phyloP scores from a whole-genome alignment of 164 flowering plant species.

The Sextonia rubra region DNA sequence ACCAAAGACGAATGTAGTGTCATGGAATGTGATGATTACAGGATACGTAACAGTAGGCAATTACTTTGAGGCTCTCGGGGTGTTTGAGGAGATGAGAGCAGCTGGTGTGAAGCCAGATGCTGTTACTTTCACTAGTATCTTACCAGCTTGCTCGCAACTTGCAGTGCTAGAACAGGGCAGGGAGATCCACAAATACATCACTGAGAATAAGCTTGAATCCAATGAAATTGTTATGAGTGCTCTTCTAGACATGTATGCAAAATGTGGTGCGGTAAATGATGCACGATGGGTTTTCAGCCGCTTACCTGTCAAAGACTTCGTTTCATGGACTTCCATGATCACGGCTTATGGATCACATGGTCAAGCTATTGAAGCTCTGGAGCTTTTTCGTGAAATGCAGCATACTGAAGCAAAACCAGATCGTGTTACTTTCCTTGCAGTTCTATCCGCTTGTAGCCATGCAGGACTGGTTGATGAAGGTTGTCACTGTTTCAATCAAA shows the following conservation, averaged over 20 bases:
- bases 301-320: constrained; percentile 45
- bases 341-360: constrained; percentile 75
- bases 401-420: constrained; percentile 41
- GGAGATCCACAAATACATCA: constrained; percentile 44
- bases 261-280: constrained; percentile 70
- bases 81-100: constrained; percentile 39
- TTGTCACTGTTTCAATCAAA: constrained; percentile 38
- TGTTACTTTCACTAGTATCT: constrained; percentile 50
- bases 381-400: constrained; percentile 50
- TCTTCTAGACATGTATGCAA: constrained; percentile 74
- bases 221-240: constrained; percentile 64
- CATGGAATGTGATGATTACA: constrained; percentile 74
- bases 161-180: constrained; percentile 62
- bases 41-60: constrained; percentile 50
- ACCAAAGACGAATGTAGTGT: constrained; percentile 34
- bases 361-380: constrained; percentile 47
- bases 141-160: constrained; percentile 65
- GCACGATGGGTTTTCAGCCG: constrained; percentile 42
- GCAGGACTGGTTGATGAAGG: constrained; percentile 71
- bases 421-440: constrained; percentile 54
- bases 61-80: constrained; percentile 48
- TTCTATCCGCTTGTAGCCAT: constrained; percentile 70
- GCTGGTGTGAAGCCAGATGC: constrained; percentile 44
- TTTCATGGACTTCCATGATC: constrained; percentile 87
- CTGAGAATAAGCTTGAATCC: constrained; percentile 32